phyloP scores from a whole-genome alignment of 2,329 filamentous ascomycete genomes.

The Hymenoscyphus fraxineus region DNA sequence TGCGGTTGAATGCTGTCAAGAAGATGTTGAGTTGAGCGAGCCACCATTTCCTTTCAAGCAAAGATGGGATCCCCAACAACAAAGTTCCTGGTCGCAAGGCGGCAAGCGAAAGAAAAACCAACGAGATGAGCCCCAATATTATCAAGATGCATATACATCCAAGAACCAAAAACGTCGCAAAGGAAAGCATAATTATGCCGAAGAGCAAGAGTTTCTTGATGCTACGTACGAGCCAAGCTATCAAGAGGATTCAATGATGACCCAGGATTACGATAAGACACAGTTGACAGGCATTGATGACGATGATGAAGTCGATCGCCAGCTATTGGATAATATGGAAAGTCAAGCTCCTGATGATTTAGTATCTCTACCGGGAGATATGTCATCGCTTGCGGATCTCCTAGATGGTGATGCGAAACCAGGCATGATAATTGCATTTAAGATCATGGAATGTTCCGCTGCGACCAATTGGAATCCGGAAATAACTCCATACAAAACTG shows the following conservation, averaged over 20 bases:
- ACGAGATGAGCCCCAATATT: slow-evolving; percentile 38
- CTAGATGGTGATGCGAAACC: slow-evolving; percentile 44
- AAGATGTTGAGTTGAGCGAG: slow-evolving; percentile 62
- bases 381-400: slow-evolving; percentile 50
- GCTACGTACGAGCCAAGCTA: slow-evolving; percentile 30
- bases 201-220: slow-evolving; percentile 40
- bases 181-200: slow-evolving; percentile 40
- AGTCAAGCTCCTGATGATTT: slow-evolving; percentile 58
- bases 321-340: slow-evolving; percentile 29
- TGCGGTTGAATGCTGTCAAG: slow-evolving; percentile 80
- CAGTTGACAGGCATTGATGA: slow-evolving; percentile 32
- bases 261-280: slow-evolving; percentile 25
- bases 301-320: slow-evolving; percentile 33
- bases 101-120: slow-evolving; percentile 48
- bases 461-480: slow-evolving; percentile 65
- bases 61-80: slow-evolving; percentile 79
- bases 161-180: slow-evolving; percentile 51
- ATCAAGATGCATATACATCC: slow-evolving; percentile 35
- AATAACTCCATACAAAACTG: slow-evolving; percentile 60
- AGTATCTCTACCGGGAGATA: slow-evolving; percentile 56
- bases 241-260: slow-evolving; percentile 33
- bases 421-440: slow-evolving; percentile 68
- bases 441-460: slow-evolving; percentile 57
- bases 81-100: slow-evolving; percentile 38
- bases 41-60: slow-evolving; percentile 90